Conservation (phyloP, 1,284 basidiomycete species). For the Boletus nobilissimus region DNA sequence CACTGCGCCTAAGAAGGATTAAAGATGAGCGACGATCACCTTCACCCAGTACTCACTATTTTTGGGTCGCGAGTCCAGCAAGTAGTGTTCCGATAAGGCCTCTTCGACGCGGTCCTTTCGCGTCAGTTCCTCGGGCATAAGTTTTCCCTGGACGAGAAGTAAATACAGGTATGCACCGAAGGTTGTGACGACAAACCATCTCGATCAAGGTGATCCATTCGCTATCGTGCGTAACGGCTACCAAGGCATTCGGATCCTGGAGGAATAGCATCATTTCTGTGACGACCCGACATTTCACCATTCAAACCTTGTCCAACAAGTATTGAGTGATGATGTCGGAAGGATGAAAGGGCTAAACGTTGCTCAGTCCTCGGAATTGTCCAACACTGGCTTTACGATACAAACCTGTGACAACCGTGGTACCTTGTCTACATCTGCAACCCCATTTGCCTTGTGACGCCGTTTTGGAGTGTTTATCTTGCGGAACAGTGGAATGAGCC, state of each 20-base stretch:
- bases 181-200: background rate
- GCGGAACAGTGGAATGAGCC: background rate
- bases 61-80: background rate
- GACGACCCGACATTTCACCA: background rate
- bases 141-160: background rate
- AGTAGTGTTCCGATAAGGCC: conserved; percentile 2
- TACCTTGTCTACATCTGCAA: background rate
- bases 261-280: background rate
- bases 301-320: conserved; percentile 20
- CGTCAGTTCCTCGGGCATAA: background rate
- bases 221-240: conserved; percentile 15
- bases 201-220: conserved; percentile 18
- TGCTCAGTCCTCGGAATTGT: background rate
- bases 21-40: background rate
- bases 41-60: background rate
- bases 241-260: background rate
- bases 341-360: conserved; percentile 24
- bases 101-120: background rate
- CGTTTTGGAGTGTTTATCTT: background rate
- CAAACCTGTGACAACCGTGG: background rate
- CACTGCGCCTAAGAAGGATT: background rate
- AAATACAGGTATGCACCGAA: background rate
- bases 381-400: background rate
- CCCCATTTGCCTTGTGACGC: background rate
- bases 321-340: conserved; percentile 20